Evolutionary conservation across 2,329 filamentous ascomycete genomes (phyloP).

Genomic region (Colletotrichum musae): DNA sequence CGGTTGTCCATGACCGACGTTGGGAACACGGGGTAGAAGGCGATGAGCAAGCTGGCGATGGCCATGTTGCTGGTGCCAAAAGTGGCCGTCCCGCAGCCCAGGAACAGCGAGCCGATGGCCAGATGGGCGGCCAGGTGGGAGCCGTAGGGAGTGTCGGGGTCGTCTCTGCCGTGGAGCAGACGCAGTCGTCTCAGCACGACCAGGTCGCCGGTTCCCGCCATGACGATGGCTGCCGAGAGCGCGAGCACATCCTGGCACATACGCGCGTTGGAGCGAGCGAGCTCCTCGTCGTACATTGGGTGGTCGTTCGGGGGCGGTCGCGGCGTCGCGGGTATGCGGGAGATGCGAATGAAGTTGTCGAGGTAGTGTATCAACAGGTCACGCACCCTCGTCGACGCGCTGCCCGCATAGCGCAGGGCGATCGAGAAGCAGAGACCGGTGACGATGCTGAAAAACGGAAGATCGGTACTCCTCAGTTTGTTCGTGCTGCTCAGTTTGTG

Average conservation of each 20-base stretch:
- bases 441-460: slow-evolving; percentile 94
- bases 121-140: slow-evolving; percentile 94
- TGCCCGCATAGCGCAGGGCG: slow-evolving; percentile 81
- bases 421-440: slow-evolving; percentile 89
- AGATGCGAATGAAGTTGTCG: slow-evolving; percentile 87
- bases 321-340: slow-evolving; percentile 64
- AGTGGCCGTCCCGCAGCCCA: slow-evolving; percentile 93
- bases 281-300: slow-evolving; percentile 82
- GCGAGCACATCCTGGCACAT: slow-evolving; percentile 94
- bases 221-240: slow-evolving; percentile 86
- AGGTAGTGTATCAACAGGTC: slow-evolving; percentile 88
- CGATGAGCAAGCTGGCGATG: slow-evolving; percentile 86
- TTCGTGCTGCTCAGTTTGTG: slow-evolving; percentile 72
- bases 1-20: slow-evolving; percentile 92
- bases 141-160: slow-evolving; percentile 88
- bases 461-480: slow-evolving; percentile 82
- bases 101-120: slow-evolving; percentile 90
- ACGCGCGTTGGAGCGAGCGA: slow-evolving; percentile 85
- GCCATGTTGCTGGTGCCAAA: slow-evolving; percentile 91
- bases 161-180: slow-evolving; percentile 88
- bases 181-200: slow-evolving; percentile 87
- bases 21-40: slow-evolving; percentile 96
- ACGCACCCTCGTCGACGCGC: slow-evolving; percentile 77
- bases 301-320: slow-evolving; percentile 45
- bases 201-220: slow-evolving; percentile 96